Base-by-base conservation (phyloP, 2,329 filamentous ascomycete genomes). In the Fusarium sp. region DNA sequence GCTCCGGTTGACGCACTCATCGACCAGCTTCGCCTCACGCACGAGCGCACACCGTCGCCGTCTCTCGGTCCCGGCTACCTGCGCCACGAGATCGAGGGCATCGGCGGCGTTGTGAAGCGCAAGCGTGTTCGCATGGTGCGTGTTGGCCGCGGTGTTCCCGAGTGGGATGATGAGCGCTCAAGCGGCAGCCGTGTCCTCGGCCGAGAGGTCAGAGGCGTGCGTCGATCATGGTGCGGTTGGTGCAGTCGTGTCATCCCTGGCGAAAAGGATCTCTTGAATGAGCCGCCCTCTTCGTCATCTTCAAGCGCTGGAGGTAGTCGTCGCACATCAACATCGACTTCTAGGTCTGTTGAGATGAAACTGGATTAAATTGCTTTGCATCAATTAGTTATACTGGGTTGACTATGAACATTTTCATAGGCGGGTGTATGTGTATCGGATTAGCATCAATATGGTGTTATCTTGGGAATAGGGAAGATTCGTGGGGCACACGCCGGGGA, bases 151-250 rank as follows among this genome's bases (percentile, higher is more conserved):
- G 93, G 91, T 65, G 95, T 97, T 14, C 91, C 91, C 65, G 93
- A 97, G 76, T 94, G 90, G 81, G 91, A 92, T 68, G 93, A 95
- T 75, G 93, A 96, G 79, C 85, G 87, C 56, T 86, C 86, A 35
- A 84, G 62, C 3, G 74, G 85, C 9, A 88, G 88, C 6, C 84
- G 85, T 58, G 90, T 91, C 69, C 81, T 97, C 26, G 84, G 84
- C 17, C 82, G 90, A 24, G 95, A 98, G 79, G 85, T 90, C 54
- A 83, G 83, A 15, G 92, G 92, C 1, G 79, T 80, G 48, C 83
- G 89, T 57, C 86, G 94, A 63, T 94, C 92, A 75, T 97, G 93
- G 93, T 98, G 94, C 78, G 93, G 92, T 0, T 97, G 95, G 94
- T 98, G 95, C 77, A 88, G 85, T 77, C 84, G 93, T 63, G 89